Evolutionary conservation across 148 eudicot species (phyloP), one percentile per base, ranked within the genome.

Genomic region (Gaultheria prostrata): DNA sequence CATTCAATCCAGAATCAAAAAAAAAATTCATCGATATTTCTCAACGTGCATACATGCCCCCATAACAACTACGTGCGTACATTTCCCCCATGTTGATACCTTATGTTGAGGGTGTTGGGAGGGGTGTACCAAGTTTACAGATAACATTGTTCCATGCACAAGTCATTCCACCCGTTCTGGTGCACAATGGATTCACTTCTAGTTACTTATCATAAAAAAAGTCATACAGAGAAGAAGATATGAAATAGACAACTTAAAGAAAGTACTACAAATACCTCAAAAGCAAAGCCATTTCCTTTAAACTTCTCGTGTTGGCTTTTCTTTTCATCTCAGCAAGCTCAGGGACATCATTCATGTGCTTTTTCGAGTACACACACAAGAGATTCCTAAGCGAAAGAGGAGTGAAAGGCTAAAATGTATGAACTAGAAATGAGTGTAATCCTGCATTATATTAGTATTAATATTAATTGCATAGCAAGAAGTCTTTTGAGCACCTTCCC

Each of bases 281-380:
- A 78, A 97, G 98, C 87, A 91, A 59, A 71, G 91, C 94, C 98
- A 97, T 90, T 88, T 97, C 99, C 88, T 97, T 97, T 86, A 97
- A 87, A 87, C 98, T 97, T 90, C 93, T 93, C 33, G 98, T 93
- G 84, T 97, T 97, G 78, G 98, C 97, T 83, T 92, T 92, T 89
- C 84, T 91, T 85, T 97, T 97, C 92, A 90, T 92, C 82, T 97
- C 98, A 85, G 89, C 91, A 83, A 93, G 97, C 90, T 97, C 93
- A 26, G 97, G 98, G 76, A 35, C 90, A 89, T 97, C 99, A 91
- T 88, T 6, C 98, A 97, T 92, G 89, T 97, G 99, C 83, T 95
- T 97, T 85, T 95, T 97, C 20, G 99, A 97, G 86, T 93, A 97
- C 61, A 97, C 99, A 83, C 99, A 97, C 8, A 97, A 84, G 79